Base-by-base conservation (phyloP, 345 rosid species). In the Aquilaria sinensis region DNA sequence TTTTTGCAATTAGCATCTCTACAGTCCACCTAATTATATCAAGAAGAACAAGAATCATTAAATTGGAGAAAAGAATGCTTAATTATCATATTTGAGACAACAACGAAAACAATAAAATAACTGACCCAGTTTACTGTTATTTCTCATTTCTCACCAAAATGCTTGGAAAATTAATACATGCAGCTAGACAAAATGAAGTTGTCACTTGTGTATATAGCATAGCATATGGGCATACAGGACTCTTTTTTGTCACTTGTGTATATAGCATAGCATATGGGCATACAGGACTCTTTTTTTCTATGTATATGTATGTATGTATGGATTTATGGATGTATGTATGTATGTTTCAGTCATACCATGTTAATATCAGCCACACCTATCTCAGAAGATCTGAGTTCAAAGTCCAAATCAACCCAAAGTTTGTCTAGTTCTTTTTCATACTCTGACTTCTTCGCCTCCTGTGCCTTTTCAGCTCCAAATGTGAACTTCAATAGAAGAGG, bases 381-480 rank as follows among this genome's bases (percentile, higher is more conserved):
- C 54, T 57, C 77, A 63, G 59, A 61, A 32, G 54, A 52, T 47
- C 51, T 60, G 13, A 75, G 77, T 61, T 78, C 77, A 33, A 76
- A 57, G 62, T 63, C 68, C 83, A 83, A 74, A 43, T 87, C 90
- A 63, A 55, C 64, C 95, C 95, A 87, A n/a, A 85, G 75, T 8
- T 53, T 32, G 13, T 79, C 78, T 55, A 82, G 3, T 47, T 78
- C 85, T 61, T 70, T 70, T 49, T 84, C 86, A 2, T 55, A 74
- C 45, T 81, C 88, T 53, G 88, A 67, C 63, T 70, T 77, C 69
- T 23, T 23, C 23, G 23, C 23, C 23, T 80, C 81, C 1, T 65
- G 62, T 9, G 72, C 60, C 62, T 80, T 80, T 67, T 75, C 81
- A 11, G 15, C 64, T 10, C 79, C 83, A 67, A 79, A 82, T 10